These are phyloP conservation scores for Taphrina communis DNA, from an alignment of 1,139 yeast genomes.

Conservation along the genomic window DNA sequence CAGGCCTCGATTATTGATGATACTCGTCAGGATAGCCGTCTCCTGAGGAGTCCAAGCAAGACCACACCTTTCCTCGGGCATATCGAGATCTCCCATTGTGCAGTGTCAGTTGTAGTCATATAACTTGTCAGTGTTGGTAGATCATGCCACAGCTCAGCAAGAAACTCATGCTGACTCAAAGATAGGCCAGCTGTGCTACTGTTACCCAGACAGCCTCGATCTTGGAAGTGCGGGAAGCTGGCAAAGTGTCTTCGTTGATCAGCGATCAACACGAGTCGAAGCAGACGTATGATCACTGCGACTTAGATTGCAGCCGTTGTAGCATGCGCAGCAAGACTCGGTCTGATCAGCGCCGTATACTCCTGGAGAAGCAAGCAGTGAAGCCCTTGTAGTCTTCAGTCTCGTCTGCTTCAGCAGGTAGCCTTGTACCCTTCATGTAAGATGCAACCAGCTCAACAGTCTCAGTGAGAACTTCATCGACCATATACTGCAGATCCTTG, in stretches of 20 bases:
- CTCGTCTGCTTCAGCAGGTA: not conserved
- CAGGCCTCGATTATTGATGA: conserved; percentile 11
- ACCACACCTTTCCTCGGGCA: conserved; percentile 29
- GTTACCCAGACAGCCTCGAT: too few species aligned
- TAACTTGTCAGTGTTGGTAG: too few species aligned
- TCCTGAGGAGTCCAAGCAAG: conserved; percentile 34
- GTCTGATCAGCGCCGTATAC: conserved; percentile 5
- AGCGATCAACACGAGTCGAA: not conserved
- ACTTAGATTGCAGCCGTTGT: too few species aligned
- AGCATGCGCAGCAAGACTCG: not conserved
- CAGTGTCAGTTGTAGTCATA: not conserved
- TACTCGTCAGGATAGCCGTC: conserved; percentile 1
- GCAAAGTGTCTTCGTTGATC: too few species aligned
- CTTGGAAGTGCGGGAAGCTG: too few species aligned
- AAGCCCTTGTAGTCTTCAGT: conserved; percentile 10
- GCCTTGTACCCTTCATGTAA: not conserved
- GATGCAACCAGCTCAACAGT: conserved; percentile 47
- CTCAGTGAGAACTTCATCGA: conserved; percentile 53
- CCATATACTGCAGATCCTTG: conserved; percentile 66
- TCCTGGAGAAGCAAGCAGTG: not conserved
- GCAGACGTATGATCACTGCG: not conserved
- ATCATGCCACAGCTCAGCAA: too few species aligned
- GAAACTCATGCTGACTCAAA: too few species aligned
- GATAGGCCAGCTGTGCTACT: too few species aligned
- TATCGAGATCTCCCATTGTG: not conserved